A percentile compares a stretch with the other conserved stretches of the same genome.
Conservation (phyloP, 2,329 filamentous ascomycete genomes). For the Cercospora sesami region DNA sequence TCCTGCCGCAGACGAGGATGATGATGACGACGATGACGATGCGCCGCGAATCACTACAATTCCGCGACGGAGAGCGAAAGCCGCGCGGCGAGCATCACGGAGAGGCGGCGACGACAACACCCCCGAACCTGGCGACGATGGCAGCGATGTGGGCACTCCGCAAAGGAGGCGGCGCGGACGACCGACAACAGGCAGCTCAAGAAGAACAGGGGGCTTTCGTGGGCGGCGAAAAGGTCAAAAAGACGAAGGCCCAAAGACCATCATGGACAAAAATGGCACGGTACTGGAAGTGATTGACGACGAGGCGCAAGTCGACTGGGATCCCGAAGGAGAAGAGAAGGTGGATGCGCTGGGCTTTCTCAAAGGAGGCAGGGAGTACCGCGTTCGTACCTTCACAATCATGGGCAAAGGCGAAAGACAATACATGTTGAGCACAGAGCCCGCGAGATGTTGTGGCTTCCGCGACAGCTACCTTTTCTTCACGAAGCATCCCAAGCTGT, state of each 20-base stretch:
- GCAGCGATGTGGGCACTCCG: constrained; percentile 51
- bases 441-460: constrained; percentile 93
- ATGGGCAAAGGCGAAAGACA: constrained; percentile 77
- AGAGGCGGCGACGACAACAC: constrained; percentile 60
- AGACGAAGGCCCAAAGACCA: constrained; percentile 76
- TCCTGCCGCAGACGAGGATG: constrained; percentile 34
- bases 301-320: constrained; percentile 84
- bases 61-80: constrained; percentile 46
- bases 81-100: constrained; percentile 29
- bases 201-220: constrained; percentile 63
- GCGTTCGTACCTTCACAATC: constrained; percentile 92
- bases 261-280: constrained; percentile 91
- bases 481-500: constrained; percentile 92
- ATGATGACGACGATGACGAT: constrained; percentile 37
- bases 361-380: constrained; percentile 81
- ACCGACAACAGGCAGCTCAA: constrained; percentile 41
- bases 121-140: constrained; percentile 52
- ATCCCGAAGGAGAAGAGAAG: constrained; percentile 85
- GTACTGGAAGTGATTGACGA: constrained; percentile 88
- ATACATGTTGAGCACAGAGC: constrained; percentile 98
- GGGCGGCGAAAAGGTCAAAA: constrained; percentile 70
- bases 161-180: constrained; percentile 52
- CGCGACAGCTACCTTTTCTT: constrained; percentile 98
- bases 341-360: constrained; percentile 87
- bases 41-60: constrained; percentile 35